Evolutionary conservation across 1,284 basidiomycete genomes (phyloP), one percentile per base, ranked within the genome.

Genomic region (Trichosporon coremiiforme): DNA sequence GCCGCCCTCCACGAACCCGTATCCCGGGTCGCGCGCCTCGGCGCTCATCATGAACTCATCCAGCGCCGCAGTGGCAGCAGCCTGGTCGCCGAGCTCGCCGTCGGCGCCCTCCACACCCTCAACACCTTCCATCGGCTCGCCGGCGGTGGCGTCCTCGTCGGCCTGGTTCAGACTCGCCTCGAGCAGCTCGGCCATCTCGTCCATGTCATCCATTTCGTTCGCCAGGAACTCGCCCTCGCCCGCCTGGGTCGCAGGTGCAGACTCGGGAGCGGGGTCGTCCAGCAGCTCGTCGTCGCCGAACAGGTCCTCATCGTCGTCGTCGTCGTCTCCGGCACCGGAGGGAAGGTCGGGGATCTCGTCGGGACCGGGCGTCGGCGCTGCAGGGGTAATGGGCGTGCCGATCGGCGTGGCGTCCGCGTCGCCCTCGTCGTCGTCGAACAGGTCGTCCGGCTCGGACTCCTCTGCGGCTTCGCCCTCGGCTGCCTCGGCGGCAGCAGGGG

Each of bases 111-210:
- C 57, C 57, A 9, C 25, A 15, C 50, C 31, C 47, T 50, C 36
- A 31, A 50, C 53, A 9, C 57, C 60, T 20, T 50, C 35, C 63
- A 53, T 62, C 17, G 17, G 29, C 10, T 17, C 57, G 25, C 55
- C 55, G 31, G 15, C 57, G 6, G 65, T 69, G 35, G n/a, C 69
- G 8, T 57, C 64, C 25, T 68, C 70, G 47, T 79, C 31, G 90
- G 89, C 76, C 75, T 74, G 73, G 60, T 71, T 75, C 60, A 80
- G 68, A 68, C 77, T 76, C 25, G 75, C 77, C 35, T 73, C 68
- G 17, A 80, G 73, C 41, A 81, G 70, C 45, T 74, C 74, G 2
- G 79, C 78, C 79, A 80, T 79, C 70, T 77, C 75, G 67, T 79
- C 80, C 68, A 80, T 80, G 57, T 78, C 78, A 57, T 76, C 75